Evolutionary conservation across 1,284 basidiomycete genomes (phyloP).

Genomic region (Apiotrichum porosum): DNA sequence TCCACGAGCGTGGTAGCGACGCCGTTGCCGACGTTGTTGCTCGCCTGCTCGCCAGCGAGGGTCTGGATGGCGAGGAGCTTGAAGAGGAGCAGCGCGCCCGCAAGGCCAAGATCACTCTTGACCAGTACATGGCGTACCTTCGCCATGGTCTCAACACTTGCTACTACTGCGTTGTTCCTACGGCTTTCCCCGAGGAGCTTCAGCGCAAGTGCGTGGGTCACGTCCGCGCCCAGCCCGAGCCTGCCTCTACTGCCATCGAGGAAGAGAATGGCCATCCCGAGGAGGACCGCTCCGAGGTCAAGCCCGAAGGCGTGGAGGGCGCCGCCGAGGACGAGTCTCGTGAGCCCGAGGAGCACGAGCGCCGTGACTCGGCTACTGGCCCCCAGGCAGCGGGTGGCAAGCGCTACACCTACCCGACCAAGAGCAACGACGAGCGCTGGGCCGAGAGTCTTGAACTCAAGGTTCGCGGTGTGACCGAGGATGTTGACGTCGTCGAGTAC

Average conservation of each 20-base stretch:
- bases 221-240: slow-evolving; percentile 55
- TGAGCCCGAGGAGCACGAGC: slow-evolving; percentile 55
- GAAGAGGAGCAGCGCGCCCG: slow-evolving; percentile 27
- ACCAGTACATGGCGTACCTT: slow-evolving; percentile 40
- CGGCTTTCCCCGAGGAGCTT: slow-evolving; percentile 87
- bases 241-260: slow-evolving; percentile 48
- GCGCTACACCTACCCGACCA: slow-evolving; percentile 25
- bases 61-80: slow-evolving; percentile 26
- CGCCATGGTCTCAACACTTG: slow-evolving; percentile 50
- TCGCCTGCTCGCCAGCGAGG: slow-evolving; percentile 27
- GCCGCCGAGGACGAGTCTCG: slow-evolving; percentile 52
- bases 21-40: slow-evolving; percentile 39
- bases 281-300: slow-evolving; percentile 10
- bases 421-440: slow-evolving; percentile 71
- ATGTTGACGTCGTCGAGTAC: slow-evolving; percentile 74
- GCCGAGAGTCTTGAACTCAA: slow-evolving; percentile 65
- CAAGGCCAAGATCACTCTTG: slow-evolving; percentile 34
- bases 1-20: slow-evolving; percentile 38
- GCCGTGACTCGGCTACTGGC: slow-evolving; percentile 2
- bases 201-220: slow-evolving; percentile 89
- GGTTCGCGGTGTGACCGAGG: slow-evolving; percentile 40
- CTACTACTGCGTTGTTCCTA: slow-evolving; percentile 90
- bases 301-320: slow-evolving; percentile 61
- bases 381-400: slow-evolving; percentile 4
- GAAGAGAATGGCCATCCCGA: slow-evolving; percentile 8